A percentile compares a stretch with the other conserved stretches of the same genome.
Conservation (phyloP, 2,329 filamentous ascomycete species). For the Talaromyces marneffei region DNA sequence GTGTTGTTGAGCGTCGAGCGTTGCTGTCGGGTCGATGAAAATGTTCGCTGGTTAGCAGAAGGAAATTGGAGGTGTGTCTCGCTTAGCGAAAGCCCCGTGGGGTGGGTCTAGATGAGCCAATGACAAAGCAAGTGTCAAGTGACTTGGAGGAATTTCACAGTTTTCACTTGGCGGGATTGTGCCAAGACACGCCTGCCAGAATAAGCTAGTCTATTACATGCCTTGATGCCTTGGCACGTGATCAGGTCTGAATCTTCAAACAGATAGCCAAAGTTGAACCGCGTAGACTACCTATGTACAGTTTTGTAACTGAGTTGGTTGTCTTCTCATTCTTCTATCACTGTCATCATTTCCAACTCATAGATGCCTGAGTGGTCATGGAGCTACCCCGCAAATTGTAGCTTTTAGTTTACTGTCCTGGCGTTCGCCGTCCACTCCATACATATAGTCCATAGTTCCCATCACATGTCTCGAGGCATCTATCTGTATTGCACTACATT, state of each 20-base stretch:
- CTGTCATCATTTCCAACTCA: background rate
- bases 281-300: too few relatives aligned
- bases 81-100: slow-evolving; percentile 32
- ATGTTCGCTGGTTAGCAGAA: slow-evolving; percentile 25
- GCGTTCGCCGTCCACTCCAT: too few relatives aligned
- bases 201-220: background rate
- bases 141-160: too few relatives aligned
- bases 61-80: slow-evolving; percentile 39
- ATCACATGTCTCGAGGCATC: background rate
- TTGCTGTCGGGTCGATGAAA: slow-evolving; percentile 31
- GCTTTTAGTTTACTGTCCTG: background rate
- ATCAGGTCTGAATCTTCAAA: background rate
- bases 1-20: slow-evolving; percentile 32
- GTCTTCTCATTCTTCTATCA: background rate
- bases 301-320: too few relatives aligned
- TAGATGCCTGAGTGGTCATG: background rate
- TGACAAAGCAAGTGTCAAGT: slow-evolving; percentile 21
- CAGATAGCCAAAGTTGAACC: too few relatives aligned
- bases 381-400: background rate
- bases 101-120: slow-evolving; percentile 35
- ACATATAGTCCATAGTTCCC: background rate
- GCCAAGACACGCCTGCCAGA: background rate
- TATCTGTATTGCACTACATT: too few relatives aligned
- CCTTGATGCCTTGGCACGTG: background rate
- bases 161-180: background rate